A percentile compares a stretch with the other conserved stretches of the same genome.
phyloP scores from a whole-genome alignment of 169 alveolate genomes.

The Eimeria brunetti region DNA sequence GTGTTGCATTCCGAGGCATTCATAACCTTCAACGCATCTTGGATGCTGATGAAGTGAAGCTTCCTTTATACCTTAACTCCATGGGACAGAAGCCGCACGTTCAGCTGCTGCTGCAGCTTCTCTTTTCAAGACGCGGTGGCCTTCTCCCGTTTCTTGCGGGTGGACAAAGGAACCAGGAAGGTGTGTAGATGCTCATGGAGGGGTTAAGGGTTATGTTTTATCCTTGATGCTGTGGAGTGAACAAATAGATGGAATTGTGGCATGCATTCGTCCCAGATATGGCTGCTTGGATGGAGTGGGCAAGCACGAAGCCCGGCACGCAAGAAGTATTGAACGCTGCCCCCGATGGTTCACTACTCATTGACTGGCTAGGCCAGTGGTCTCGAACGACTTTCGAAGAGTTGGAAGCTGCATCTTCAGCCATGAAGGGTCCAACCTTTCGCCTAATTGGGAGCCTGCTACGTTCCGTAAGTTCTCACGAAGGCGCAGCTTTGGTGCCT shows the following conservation, averaged over 20 bases:
- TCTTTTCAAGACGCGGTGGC: conserved; percentile 46
- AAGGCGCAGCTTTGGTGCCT: not conserved
- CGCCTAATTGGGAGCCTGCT: conserved; percentile 24
- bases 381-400: not conserved
- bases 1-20: conserved; percentile 33
- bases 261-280: conserved; percentile 13
- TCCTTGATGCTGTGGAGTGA: not conserved
- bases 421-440: not conserved
- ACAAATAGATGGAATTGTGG: not conserved
- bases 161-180: not conserved
- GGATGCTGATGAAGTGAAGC: not conserved
- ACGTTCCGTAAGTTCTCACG: conserved; percentile 14
- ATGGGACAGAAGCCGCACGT: conserved; percentile 17
- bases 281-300: conserved; percentile 29
- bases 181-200: not conserved
- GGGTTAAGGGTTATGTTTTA: not conserved
- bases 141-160: conserved; percentile 45
- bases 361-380: conserved; percentile 63
- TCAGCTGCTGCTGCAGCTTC: conserved; percentile 50
- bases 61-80: conserved; percentile 36
- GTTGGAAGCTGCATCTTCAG: conserved; percentile 5
- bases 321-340: not conserved
- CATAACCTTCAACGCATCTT: conserved; percentile 52
- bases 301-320: not conserved
- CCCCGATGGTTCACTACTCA: conserved; percentile 30